Percentiles rank a stretch among this genome's conserved stretches.
These are phyloP conservation scores for Mycena albidolilacea DNA, from an alignment of 768 basidiomycete genomes.

Conservation along the genomic window DNA sequence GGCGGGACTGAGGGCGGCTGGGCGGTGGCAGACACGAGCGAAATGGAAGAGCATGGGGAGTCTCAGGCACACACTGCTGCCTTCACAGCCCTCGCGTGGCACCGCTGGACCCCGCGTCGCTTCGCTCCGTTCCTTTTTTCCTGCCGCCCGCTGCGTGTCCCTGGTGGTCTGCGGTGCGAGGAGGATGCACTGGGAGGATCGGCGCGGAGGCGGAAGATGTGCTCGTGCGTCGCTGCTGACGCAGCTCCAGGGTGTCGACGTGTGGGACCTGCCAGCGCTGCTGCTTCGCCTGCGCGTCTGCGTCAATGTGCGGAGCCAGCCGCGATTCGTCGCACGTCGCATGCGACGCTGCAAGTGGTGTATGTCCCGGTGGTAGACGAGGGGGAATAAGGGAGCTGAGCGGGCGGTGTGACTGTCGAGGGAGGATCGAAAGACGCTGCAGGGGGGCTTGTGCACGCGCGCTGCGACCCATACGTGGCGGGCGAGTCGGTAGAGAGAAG, in stretches of 20 bases:
- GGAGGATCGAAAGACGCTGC: neutral
- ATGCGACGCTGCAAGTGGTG: neutral
- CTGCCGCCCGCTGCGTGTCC: neutral
- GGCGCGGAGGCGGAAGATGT: no score
- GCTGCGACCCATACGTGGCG: neutral
- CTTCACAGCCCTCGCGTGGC: no score
- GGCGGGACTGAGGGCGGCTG: no score
- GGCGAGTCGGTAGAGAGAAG: neutral
- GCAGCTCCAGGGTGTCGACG: no score
- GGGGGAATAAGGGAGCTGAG: neutral
- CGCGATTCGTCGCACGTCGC: neutral
- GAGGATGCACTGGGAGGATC: no score
- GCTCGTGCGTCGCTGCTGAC: no score
- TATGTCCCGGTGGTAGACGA: neutral
- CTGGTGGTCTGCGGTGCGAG: neutral
- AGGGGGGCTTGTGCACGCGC: neutral
- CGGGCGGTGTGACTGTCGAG: neutral
- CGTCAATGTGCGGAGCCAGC: no score
- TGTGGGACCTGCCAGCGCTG: no score
- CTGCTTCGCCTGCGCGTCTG: no score
- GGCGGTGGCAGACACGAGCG: neutral
- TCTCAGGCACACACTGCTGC: neutral
- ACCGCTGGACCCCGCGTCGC: no score
- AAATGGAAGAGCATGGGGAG: neutral
- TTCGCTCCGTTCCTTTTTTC: no score